Base-by-base conservation (phyloP, 345 rosid genomes). In the Capsella bursapastoris region DNA sequence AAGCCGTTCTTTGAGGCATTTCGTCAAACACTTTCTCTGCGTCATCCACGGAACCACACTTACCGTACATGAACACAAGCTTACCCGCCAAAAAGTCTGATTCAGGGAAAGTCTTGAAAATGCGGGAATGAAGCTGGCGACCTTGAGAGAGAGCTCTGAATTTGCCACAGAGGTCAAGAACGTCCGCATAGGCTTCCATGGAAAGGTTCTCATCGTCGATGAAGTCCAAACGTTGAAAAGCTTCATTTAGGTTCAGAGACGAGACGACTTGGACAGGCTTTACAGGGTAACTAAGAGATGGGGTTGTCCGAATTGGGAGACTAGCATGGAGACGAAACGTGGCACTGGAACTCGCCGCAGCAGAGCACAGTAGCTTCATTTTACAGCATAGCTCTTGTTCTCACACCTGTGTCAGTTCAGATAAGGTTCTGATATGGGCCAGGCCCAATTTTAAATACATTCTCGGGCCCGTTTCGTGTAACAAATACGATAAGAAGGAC, bases 31-130 rank as follows among this genome's bases (percentile, higher is more conserved):
- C 44, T 55, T 68, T 81, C 82, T 80, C 79, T 34, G 97, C 97
- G 22, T 84, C 80, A 56, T 27, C 41, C 12, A 83, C 15, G 47
- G 76, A 82, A 66, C 87, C 89, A 44, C 90, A 85, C 52, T 85
- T 88, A 0, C 88, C 89, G 31, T 91, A 90, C 97, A 91, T 82
- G 3, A 84, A 79, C 5, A 88, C 89, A 70, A 94, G 87, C 79
- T 86, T 89, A 28, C 92, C 91, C 28, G 75, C 78, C 81, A 93
- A 37, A 68, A 84, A 83, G 55, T 79, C 22, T 18, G 83, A 79
- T 11, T 82, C 62, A 3, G 55, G 35, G 18, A 49, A 61, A 22
- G 79, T 80, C 73, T 87, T 94, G 18, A 82, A 18, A 40, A 88
- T 13, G 43, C 59, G 88, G 71, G 92, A 86, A 79, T 83, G 93